Conservation (phyloP, 2,329 filamentous ascomycete genomes). For the Acrodontium crateriforme region DNA sequence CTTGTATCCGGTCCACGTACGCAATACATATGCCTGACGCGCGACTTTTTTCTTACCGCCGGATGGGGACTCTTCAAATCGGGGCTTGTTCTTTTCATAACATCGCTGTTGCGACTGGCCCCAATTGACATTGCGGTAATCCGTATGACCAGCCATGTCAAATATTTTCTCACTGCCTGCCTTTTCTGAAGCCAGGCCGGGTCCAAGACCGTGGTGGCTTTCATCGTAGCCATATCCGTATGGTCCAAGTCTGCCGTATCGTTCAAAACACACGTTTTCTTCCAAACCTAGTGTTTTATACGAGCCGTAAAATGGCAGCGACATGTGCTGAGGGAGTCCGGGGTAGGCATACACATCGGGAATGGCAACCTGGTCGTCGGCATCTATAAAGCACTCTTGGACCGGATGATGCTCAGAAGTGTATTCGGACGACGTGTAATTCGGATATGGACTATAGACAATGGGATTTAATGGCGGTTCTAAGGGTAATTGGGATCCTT, state of each 20-base stretch:
- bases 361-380: conserved; percentile 38
- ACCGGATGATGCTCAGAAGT: conserved; percentile 38
- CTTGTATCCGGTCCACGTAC: conserved; percentile 68
- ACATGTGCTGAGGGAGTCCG: conserved; percentile 36
- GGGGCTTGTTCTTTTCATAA: conserved; percentile 34
- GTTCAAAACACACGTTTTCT: conserved; percentile 37
- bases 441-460: conserved; percentile 33
- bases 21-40: conserved; percentile 70
- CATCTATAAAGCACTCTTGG: conserved; percentile 50
- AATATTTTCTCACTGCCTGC: conserved; percentile 37
- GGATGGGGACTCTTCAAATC: conserved; percentile 25
- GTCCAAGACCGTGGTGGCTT: conserved; percentile 35
- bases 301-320: conserved; percentile 34
- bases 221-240: conserved; percentile 38
- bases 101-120: conserved; percentile 34
- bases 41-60: conserved; percentile 27
- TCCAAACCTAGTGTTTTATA: conserved; percentile 34
- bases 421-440: conserved; percentile 29
- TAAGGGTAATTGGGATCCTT: conserved; percentile 7
- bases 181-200: conserved; percentile 29
- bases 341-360: conserved; percentile 55
- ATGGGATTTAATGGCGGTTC: conserved; percentile 23
- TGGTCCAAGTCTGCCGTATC: conserved; percentile 35
- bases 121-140: conserved; percentile 37
- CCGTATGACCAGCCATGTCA: conserved; percentile 32